phyloP scores from a whole-genome alignment of 805 yeast genomes.

The Vanderwaltozyma yarrowii region DNA sequence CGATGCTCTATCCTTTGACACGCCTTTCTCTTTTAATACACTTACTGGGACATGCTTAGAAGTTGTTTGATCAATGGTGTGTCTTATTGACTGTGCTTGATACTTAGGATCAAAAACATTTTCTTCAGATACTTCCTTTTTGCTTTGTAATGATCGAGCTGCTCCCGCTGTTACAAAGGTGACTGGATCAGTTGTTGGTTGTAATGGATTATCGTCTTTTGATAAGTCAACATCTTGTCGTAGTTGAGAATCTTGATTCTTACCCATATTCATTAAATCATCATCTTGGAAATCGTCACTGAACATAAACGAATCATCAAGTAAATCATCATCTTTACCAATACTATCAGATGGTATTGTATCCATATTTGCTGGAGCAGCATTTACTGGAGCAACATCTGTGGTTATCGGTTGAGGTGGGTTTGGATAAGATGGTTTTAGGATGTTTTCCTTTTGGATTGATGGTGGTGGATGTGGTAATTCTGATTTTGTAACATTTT shows the following conservation, averaged over 20 bases:
- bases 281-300: slow-evolving; percentile 38
- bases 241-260: neutral
- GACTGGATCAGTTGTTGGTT: slow-evolving; percentile 3
- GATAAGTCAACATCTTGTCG: neutral
- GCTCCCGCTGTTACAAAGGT: slow-evolving; percentile 56
- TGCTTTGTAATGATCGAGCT: slow-evolving; percentile 46
- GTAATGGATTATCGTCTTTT: slow-evolving; percentile 2
- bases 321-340: slow-evolving; percentile 24
- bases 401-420: too few relatives aligned
- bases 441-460: neutral
- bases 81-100: slow-evolving; percentile 44
- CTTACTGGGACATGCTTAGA: slow-evolving; percentile 45
- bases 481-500: neutral
- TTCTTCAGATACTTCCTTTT: slow-evolving; percentile 30
- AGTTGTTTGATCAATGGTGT: slow-evolving; percentile 56
- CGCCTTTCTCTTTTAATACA: slow-evolving; percentile 17
- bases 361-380: neutral
- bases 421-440: too few relatives aligned
- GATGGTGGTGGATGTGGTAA: neutral
- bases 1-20: slow-evolving; percentile 12
- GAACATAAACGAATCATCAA: slow-evolving; percentile 46
- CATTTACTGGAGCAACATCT: neutral
- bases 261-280: slow-evolving; percentile 30
- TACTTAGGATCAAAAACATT: slow-evolving; percentile 46
- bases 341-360: slow-evolving; percentile 1